Base-by-base conservation (phyloP, 345 rosid species). In the Turnera subulata region DNA sequence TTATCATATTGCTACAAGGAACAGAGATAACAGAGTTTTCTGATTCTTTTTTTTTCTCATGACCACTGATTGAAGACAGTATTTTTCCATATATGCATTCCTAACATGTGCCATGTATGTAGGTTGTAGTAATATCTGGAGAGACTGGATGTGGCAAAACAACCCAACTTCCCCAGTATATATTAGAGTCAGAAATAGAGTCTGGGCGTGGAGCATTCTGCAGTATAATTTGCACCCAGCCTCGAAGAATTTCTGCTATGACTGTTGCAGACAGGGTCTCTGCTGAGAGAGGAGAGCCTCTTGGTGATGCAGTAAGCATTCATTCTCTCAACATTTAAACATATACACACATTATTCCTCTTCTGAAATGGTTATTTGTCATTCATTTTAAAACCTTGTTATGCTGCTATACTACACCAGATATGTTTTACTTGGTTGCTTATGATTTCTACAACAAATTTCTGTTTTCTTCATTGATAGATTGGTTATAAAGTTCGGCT, bases 81-180 rank as follows among this genome's bases (percentile, higher is more conserved):
- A 46, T 1, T 7, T 22, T 9, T 24, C 20, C 8, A 13, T 0
- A 14, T 15, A 23, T 16, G n/a, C 14, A 15, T 44, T 44, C 45
- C 53, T 50, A 45, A 44, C 21, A 2, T 12, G 54, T 63, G 46
- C 46, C 40, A 48, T 58, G 20, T 71, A 65, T 25, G 33, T 64
- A 93, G 99, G 99, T 90, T 32, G 75, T 90, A 62, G 97, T 93
- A 14, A 82, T 93, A 75, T 89, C 99, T 48, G 99, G 99, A 46
- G 99, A 93, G 84, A 93, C 99, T 62, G 99, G 99, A 70, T 93
- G 99, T 73, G 99, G 99, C 21, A 93, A 93, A 81, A 93, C 99
- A 74, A 93, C 99, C 73, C 99, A 93, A 68, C 92, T 93, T 65
- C 99, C 99, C 20, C 99, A 93, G 51, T 93, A 87, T 61, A 76